Evolutionary conservation across 768 basidiomycete species (phyloP), one percentile per base, ranked within the genome.

Genomic region (Phylloporus rhodoxanthus): DNA sequence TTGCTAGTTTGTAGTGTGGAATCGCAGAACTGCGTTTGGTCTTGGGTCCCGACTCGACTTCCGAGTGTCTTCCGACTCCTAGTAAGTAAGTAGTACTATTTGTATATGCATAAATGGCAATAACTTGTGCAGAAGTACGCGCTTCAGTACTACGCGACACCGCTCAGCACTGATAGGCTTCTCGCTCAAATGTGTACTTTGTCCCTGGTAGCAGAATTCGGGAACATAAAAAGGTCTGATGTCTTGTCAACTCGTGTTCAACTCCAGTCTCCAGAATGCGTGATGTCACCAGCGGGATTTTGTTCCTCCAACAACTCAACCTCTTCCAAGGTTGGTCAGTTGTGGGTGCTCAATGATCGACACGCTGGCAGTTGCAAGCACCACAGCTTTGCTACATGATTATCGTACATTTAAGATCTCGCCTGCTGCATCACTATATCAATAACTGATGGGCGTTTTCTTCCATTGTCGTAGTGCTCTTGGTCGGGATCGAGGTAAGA

Each of bases 341-440:
- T 9, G 4, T 8, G 14, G 11, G 3, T 0, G 3, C 45, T 50
- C 2, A 47, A 11, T 9, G 11, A 45, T 51, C 17, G 9, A 11
- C 21, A 11, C 5, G 36, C 45, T 26, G 2, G 25, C 33, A 60
- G 57, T 43, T 21, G 58, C 58, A 8, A 15, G 46, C 21, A 37
- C 28, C n/a, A 19, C 57, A 2, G 57, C 50, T 11, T 23, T 60
- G 15, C 5, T 53, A 11, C 57, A 59, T 32, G 58, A 60, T 48
- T 54, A 50, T 37, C 2, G 58, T 60, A 26, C 2, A 52, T 57
- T 19, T 19, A 7, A 14, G 7, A n/a, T 10, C 3, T 36, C 4
- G 3, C 3, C 25, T 42, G 14, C 5, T 21, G 10, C 23, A 11
- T 19, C 26, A 44, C 2, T 23, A 19, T 1, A n/a, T n/a, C n/a